A percentile compares a stretch with the other conserved stretches of the same genome.
Conservation (phyloP, 2,329 filamentous ascomycete species). For the Claviceps humidiphila region DNA sequence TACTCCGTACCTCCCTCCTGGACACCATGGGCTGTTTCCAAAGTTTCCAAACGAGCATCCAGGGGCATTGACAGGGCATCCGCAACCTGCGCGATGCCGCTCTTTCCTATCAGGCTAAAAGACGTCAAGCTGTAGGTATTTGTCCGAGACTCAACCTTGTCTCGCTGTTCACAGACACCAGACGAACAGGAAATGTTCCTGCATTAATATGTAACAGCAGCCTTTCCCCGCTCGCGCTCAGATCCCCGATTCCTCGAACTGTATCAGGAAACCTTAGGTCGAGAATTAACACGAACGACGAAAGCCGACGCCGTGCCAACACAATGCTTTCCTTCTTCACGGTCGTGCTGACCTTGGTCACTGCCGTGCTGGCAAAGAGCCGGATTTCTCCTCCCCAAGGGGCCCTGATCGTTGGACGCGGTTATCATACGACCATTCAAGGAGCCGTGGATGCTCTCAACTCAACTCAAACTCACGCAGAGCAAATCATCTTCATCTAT, state of each 20-base stretch:
- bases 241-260: background rate
- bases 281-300: background rate
- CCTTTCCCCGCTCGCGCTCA: background rate
- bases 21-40: too few relatives aligned
- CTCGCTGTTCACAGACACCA: background rate
- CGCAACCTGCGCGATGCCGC: background rate
- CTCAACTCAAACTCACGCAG: background rate
- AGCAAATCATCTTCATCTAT: conserved; percentile 1
- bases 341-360: background rate
- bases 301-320: background rate
- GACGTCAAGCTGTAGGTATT: background rate
- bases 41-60: too few relatives aligned
- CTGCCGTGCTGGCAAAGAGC: background rate
- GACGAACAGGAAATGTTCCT: background rate
- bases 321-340: background rate
- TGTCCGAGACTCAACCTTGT: background rate
- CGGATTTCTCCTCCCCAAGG: background rate
- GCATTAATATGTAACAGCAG: background rate
- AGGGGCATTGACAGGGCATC: too few relatives aligned
- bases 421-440: background rate
- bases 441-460: background rate
- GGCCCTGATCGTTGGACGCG: background rate
- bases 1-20: too few relatives aligned
- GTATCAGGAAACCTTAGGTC: background rate
- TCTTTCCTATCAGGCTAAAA: background rate